Base-by-base conservation (phyloP, 805 yeast species). In the Vanderwaltozyma verrucispora region DNA sequence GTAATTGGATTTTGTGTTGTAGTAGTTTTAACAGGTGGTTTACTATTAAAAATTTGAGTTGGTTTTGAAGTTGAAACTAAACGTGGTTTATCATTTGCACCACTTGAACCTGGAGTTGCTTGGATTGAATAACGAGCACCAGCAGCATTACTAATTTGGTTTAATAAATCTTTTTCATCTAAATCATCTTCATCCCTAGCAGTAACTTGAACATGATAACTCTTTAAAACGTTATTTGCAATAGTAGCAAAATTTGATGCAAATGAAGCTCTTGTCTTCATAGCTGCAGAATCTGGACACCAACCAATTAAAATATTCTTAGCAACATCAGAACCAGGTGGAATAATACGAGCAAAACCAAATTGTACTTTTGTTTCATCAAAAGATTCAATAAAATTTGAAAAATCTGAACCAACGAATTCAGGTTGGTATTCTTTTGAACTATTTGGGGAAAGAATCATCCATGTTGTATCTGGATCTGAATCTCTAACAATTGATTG, bases 251-350 rank as follows among this genome's bases (percentile, higher is more conserved):
- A 78, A 59, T 82, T 83, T 42, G 75, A 64, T 20, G 89, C 87
- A 62, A 78, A 83, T 2, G 87, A 77, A 32, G 84, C 72, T 50
- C 86, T 73, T 20, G 80, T 68, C 54, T 78, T 81, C 54, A 68
- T 69, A 45, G 96, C 94, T 17, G 95, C 88, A 39, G 89, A 84
- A 60, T 92, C 97, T 6, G 98, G 98, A 64, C 95, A 84, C 96
- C 96, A 89, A 36, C 96, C 97, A 28, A 92, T 69, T 33, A 92
- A 67, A 24, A 89, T 72, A 46, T 84, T 68, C 66, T 92, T 92
- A 53, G 75, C 73, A 26, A 92, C 88, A 49, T 83, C 92, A 4
- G 95, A 81, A n/a, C 92, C 94, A 39, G 89, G 89, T 39, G 89
- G 94, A 40, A 77, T 75, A 33, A 89, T 85, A 38, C 95, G 75